These are phyloP conservation scores for Pyrenula aspistea DNA, from an alignment of 495 filamentous ascomycete species.

Conservation along the genomic window DNA sequence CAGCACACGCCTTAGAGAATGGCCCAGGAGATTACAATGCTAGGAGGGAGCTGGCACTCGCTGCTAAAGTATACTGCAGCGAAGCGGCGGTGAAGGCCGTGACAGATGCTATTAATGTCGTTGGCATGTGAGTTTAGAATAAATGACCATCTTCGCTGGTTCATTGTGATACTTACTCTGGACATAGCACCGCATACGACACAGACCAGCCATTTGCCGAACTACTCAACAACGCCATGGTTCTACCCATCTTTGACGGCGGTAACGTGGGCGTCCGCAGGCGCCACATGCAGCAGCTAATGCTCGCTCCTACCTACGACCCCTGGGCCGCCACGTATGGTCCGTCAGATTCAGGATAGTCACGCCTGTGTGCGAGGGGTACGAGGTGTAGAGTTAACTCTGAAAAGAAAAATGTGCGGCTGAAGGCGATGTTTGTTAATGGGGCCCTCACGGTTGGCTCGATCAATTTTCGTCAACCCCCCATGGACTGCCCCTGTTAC, in stretches of 20 bases:
- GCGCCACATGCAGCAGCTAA: slow-evolving; percentile 35
- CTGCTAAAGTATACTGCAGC: slow-evolving; percentile 40
- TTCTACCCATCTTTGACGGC: slow-evolving; percentile 41
- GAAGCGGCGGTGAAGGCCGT: slow-evolving; percentile 33
- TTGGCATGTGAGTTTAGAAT: slow-evolving; percentile 14
- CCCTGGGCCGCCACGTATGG: slow-evolving; percentile 21
- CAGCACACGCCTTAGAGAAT: slow-evolving; percentile 25
- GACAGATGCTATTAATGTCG: slow-evolving; percentile 33
- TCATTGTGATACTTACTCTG: neutral
- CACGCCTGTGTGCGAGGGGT: neutral
- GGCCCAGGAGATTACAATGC: slow-evolving; percentile 25
- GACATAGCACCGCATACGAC: slow-evolving; percentile 27
- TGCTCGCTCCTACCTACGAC: slow-evolving; percentile 33
- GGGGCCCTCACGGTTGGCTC: too few species aligned
- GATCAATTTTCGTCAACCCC: too few species aligned
- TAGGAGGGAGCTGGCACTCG: slow-evolving; percentile 29
- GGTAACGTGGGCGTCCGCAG: slow-evolving; percentile 44
- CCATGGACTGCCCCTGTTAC: too few species aligned
- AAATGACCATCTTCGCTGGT: neutral
- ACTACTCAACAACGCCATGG: slow-evolving; percentile 36
- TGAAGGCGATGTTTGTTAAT: too few species aligned
- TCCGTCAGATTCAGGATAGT: slow-evolving; percentile 2
- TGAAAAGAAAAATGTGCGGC: neutral
- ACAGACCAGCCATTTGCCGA: slow-evolving; percentile 26
- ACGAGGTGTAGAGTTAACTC: neutral